These are phyloP conservation scores for Sporisorium iseilematis-ciliati DNA, from an alignment of 1,284 basidiomycete species.

Conservation along the genomic window DNA sequence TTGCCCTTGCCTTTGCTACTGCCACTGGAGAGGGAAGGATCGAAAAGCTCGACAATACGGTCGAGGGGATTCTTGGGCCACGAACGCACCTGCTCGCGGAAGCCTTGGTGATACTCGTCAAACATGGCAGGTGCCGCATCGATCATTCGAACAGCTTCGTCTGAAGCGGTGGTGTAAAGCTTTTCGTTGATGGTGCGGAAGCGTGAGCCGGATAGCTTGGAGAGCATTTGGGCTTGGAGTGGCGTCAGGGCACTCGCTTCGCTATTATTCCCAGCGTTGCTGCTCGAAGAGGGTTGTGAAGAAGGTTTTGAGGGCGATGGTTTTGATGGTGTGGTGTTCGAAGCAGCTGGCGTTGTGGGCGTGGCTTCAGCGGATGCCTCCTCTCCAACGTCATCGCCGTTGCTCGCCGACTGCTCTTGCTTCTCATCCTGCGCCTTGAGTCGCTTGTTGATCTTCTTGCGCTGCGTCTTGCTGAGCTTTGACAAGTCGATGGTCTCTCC, in stretches of 20 bases:
- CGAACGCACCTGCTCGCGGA: constrained; percentile 64
- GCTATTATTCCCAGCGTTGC: background rate
- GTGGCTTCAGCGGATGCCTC: background rate
- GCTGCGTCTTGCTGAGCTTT: constrained; percentile 58
- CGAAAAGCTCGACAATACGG: constrained; percentile 55
- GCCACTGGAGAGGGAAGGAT: constrained; percentile 4
- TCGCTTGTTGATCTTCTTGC: constrained; percentile 62
- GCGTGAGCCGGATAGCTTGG: constrained; percentile 65
- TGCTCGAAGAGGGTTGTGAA: background rate
- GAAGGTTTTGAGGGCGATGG: background rate
- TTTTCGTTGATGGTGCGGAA: constrained; percentile 70
- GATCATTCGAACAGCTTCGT: constrained; percentile 58
- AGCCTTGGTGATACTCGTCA: constrained; percentile 68
- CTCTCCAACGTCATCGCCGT: constrained; percentile 1
- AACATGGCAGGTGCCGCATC: constrained; percentile 58
- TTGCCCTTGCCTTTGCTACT: constrained; percentile 19
- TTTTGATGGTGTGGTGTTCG: background rate
- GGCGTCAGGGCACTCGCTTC: constrained; percentile 33
- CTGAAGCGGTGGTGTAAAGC: constrained; percentile 64
- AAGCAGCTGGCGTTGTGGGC: background rate
- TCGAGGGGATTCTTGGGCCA: constrained; percentile 69
- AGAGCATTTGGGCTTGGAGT: constrained; percentile 59
- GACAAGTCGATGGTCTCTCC: constrained; percentile 35
- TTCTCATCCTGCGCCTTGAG: constrained; percentile 26
- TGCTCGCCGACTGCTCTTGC: background rate